Conservation (phyloP, 1,284 basidiomycete species). For the Trametes polyzona region DNA sequence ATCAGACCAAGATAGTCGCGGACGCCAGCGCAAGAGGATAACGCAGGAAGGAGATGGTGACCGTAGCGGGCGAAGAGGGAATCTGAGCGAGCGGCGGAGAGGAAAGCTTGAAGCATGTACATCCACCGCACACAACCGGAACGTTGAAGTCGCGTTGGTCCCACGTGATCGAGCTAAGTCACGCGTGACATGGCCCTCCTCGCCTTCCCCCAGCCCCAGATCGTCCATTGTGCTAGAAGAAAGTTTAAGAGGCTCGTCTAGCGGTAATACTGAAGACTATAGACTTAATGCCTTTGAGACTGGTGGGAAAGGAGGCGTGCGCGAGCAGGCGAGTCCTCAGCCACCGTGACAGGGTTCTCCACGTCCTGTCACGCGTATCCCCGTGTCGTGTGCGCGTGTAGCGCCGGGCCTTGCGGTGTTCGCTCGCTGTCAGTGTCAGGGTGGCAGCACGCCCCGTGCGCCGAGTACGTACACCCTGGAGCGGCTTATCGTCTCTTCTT, state of each 20-base stretch:
- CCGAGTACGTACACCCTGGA: too few relatives aligned
- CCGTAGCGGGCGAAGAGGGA: slow-evolving; percentile 1
- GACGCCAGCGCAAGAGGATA: slow-evolving; percentile 9
- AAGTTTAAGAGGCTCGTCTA: too few relatives aligned
- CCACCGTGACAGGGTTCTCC: slow-evolving; percentile 6
- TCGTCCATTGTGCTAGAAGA: too few relatives aligned
- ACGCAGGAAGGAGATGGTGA: slow-evolving; percentile 8
- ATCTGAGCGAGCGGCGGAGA: slow-evolving; percentile 8
- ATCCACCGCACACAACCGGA: slow-evolving; percentile 18
- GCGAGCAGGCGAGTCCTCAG: not conserved
- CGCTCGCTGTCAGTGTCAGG: too few relatives aligned
- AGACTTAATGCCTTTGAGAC: too few relatives aligned
- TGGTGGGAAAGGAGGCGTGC: too few relatives aligned
- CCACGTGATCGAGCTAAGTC: slow-evolving; percentile 32
- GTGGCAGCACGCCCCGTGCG: too few relatives aligned
- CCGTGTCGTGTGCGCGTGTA: not conserved
- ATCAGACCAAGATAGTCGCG: not conserved
- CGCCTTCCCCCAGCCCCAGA: not conserved
- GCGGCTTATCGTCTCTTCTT: too few relatives aligned
- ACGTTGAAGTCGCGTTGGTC: slow-evolving; percentile 37
- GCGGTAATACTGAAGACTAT: too few relatives aligned
- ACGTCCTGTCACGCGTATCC: slow-evolving; percentile 6
- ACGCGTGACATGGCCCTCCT: slow-evolving; percentile 12
- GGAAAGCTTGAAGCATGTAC: too few relatives aligned
- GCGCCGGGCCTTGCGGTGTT: too few relatives aligned